A percentile compares a stretch with the other conserved stretches of the same genome.
Conservation (phyloP, 371 early-diverging fungal genomes). For the Rhizomucor pusillus region DNA sequence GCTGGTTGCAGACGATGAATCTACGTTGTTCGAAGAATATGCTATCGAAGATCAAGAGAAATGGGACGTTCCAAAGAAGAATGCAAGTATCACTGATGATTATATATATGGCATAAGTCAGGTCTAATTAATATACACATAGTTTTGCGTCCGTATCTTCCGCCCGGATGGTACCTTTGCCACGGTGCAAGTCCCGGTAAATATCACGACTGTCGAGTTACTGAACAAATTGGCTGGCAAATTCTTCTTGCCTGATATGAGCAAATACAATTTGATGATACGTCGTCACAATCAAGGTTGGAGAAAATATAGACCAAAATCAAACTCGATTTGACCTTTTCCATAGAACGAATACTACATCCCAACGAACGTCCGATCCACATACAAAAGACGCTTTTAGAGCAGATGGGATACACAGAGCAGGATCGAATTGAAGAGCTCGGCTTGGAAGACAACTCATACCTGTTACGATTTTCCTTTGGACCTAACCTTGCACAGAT, state of each 20-base stretch:
- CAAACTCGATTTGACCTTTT: no score
- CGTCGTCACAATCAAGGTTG: constrained; percentile 59
- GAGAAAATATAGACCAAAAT: neutral
- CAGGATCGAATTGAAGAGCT: constrained; percentile 74
- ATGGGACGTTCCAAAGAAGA: constrained; percentile 30
- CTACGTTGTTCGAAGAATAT: constrained; percentile 45
- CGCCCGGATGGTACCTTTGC: constrained; percentile 72
- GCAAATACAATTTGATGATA: constrained; percentile 68
- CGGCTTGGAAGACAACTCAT: constrained; percentile 84
- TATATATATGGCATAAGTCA: neutral
- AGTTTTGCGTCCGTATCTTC: constrained; percentile 62
- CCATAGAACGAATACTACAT: constrained; percentile 59
- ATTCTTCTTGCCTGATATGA: constrained; percentile 71
- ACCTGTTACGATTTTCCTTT: constrained; percentile 76
- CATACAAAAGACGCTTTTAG: constrained; percentile 65
- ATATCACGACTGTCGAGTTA: constrained; percentile 68
- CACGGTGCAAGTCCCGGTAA: constrained; percentile 68
- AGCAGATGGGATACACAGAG: constrained; percentile 79
- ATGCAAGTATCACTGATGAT: constrained; percentile 15
- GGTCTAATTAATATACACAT: neutral
- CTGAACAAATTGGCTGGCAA: constrained; percentile 70
- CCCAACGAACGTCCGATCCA: constrained; percentile 69
- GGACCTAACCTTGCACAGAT: constrained; percentile 59
- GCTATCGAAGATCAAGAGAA: constrained; percentile 34
- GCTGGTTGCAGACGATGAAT: constrained; percentile 30